Percentiles rank a stretch among this genome's conserved stretches.
phyloP scores from a whole-genome alignment of 345 rosid species.

The Syzygium oleosum region DNA sequence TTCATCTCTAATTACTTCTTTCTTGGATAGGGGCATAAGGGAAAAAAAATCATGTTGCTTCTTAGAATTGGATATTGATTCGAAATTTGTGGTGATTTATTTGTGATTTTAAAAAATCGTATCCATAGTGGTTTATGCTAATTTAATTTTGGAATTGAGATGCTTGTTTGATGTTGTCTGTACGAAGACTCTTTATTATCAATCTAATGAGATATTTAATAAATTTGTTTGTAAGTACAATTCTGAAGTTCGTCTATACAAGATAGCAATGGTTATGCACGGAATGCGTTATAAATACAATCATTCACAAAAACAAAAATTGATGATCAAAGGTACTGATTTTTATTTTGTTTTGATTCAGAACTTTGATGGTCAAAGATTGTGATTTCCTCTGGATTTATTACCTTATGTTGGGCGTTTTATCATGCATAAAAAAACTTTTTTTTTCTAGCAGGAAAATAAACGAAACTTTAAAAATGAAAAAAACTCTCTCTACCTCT shows the following conservation, averaged over 20 bases:
- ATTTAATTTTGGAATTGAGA: background rate
- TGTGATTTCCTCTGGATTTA: background rate
- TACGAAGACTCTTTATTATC: background rate
- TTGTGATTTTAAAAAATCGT: no score
- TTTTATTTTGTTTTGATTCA: background rate
- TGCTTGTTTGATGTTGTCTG: background rate
- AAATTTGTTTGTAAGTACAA: background rate
- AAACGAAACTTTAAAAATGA: no score
- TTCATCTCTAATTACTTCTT: no score
- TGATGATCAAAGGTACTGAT: background rate
- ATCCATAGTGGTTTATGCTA: background rate
- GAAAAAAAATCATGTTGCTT: no score
- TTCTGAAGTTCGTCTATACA: no score
- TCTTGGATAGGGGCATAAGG: background rate
- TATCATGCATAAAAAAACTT: background rate
- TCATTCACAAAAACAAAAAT: background rate
- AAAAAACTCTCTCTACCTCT: constrained; percentile 35
- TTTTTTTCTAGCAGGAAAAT: background rate
- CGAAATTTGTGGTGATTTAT: background rate
- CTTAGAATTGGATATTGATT: background rate
- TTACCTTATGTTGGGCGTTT: background rate
- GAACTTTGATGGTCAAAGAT: background rate
- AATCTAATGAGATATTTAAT: background rate
- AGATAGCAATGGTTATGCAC: background rate
- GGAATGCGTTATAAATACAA: background rate